phyloP scores from a whole-genome alignment of 768 basidiomycete genomes.

The Thelephora ganbajun region DNA sequence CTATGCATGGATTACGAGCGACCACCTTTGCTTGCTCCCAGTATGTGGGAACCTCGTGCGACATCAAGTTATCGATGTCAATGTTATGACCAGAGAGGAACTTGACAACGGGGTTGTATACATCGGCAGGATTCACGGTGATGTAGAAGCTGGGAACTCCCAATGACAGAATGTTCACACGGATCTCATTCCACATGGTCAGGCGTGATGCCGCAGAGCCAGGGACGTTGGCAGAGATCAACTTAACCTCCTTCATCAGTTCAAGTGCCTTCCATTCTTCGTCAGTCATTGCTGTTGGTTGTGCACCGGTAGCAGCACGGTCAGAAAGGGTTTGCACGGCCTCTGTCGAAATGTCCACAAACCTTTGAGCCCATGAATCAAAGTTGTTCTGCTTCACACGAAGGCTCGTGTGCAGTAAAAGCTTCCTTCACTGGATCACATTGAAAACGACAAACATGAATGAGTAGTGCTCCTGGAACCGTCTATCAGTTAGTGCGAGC shows the following conservation, averaged over 20 bases:
- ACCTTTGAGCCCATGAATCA: conserved; percentile 11
- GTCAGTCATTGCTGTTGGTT: conserved; percentile 10
- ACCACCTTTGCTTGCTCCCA: conserved; percentile 20
- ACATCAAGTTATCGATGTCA: conserved; percentile 19
- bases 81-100: conserved; percentile 23
- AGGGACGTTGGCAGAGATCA: conserved; percentile 8
- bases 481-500: conserved; percentile 16
- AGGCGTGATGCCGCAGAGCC: conserved; percentile 19
- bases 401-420: conserved; percentile 20
- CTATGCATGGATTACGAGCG: conserved; percentile 25
- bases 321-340: conserved; percentile 11
- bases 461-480: conserved; percentile 25
- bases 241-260: conserved; percentile 13
- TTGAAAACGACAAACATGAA: conserved; percentile 30
- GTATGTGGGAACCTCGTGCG: conserved; percentile 16
- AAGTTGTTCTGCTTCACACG: conserved; percentile 16
- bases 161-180: conserved; percentile 17
- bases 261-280: conserved; percentile 19
- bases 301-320: no score
- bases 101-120: conserved; percentile 27
- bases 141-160: conserved; percentile 28
- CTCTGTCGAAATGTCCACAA: conserved; percentile 14
- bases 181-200: conserved; percentile 25
- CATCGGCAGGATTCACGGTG: conserved; percentile 30
- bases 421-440: conserved; percentile 21